Evolutionary conservation across 2,329 filamentous ascomycete genomes (phyloP), one percentile per base, ranked within the genome.

Genomic region (Esteya vermicola): DNA sequence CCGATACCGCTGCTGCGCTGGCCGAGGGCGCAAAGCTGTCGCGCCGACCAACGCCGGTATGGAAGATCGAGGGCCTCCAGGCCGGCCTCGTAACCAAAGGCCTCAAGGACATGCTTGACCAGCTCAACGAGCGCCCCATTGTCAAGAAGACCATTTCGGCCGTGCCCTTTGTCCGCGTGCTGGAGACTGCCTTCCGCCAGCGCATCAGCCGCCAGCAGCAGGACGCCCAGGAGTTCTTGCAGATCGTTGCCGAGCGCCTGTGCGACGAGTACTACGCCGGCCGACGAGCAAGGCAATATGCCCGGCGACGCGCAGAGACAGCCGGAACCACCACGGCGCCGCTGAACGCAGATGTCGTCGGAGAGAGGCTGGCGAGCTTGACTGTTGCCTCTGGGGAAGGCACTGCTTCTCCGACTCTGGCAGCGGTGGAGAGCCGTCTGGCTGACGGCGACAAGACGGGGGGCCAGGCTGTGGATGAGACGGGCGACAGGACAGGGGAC

Each of bases 211-310:
- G 89, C 40, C 85, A 91, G 54, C 91, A 98, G 60, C 91, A 98
- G 59, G 91, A 98, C 63, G 91, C 91, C 10, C 91, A 98, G 54
- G 91, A 98, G 57, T 95, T 98, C 47, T 62, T 98, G 41, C 91
- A 98, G 61, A 80, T 96, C 37, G 81, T 98, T 12, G 82, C 85
- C 3, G 89, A 98, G 62, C 73, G 89, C 39, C 65, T 98, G 41
- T 86, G 85, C 52, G 91, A 98, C 54, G 91, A 98, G 59, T 94
- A 95, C 52, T 79, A 93, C 54, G 86, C 86, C 4, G 86, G 85
- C 2, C 71, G 74, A 51, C 74, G 81, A 53, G 86, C 85, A 12
- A 70, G 88, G 46, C 64, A 62, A 34, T 67, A 72, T 43, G 75
- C 75, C 4, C 62, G 56, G 36, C 58, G 48, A 49, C 56, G 48